Conservation (phyloP, 768 basidiomycete genomes). For the Pulveroboletus frians region DNA sequence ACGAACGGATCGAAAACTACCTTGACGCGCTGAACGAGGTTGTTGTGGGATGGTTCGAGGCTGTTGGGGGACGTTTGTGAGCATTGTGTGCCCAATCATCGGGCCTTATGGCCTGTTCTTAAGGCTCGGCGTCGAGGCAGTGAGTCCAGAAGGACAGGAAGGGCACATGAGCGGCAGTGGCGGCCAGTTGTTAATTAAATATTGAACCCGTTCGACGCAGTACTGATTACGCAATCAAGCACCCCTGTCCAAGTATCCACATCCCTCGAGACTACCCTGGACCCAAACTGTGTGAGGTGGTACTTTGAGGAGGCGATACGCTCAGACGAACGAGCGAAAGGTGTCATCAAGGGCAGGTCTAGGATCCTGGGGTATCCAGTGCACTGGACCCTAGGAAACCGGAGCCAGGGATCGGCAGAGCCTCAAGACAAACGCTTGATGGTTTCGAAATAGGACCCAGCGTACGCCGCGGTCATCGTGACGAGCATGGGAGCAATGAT, state of each 20-base stretch:
- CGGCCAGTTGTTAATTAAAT: constrained; percentile 7
- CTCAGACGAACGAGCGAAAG: neutral
- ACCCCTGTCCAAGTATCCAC: too few species aligned
- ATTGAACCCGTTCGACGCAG: constrained; percentile 20
- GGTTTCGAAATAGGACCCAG: neutral
- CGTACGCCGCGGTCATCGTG: neutral
- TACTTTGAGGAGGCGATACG: constrained; percentile 6
- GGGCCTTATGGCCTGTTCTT: constrained; percentile 27
- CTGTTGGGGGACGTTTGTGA: constrained; percentile 18
- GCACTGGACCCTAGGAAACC: neutral
- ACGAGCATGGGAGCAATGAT: neutral
- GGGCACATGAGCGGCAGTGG: constrained; percentile 21
- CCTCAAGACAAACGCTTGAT: neutral
- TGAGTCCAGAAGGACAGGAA: constrained; percentile 16
- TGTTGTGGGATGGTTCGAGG: constrained; percentile 15
- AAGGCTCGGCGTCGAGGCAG: constrained; percentile 25
- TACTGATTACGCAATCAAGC: constrained; percentile 20
- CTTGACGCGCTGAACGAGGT: constrained; percentile 16
- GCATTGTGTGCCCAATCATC: constrained; percentile 17
- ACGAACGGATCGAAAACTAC: constrained; percentile 6
- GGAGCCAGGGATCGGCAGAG: neutral
- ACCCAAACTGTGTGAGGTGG: too few species aligned
- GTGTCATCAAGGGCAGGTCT: too few species aligned
- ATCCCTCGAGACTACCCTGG: too few species aligned
- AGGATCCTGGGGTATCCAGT: neutral